These are phyloP conservation scores for Dillenia suffruticosa DNA, from an alignment of 164 flowering plant species.

Conservation along the genomic window DNA sequence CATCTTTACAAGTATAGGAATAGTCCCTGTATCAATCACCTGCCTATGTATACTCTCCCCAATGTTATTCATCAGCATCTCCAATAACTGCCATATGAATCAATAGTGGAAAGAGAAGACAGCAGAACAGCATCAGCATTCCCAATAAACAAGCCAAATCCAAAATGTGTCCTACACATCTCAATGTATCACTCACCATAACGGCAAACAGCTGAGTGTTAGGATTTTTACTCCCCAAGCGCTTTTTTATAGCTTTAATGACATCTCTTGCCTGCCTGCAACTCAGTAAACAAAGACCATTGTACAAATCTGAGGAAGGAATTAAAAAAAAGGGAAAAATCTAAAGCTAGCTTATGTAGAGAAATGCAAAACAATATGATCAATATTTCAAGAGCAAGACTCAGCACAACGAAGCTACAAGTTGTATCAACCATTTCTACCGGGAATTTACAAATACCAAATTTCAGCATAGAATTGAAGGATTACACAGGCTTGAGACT, in stretches of 20 bases:
- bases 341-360: neutral
- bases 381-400: too few species aligned
- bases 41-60: constrained; percentile 77
- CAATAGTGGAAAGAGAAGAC: constrained; percentile 2
- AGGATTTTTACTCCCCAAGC: constrained; percentile 63
- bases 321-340: neutral
- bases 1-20: constrained; percentile 83
- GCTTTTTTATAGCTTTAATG: constrained; percentile 73
- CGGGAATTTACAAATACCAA: too few species aligned
- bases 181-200: constrained; percentile 36
- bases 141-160: neutral
- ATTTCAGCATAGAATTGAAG: too few species aligned
- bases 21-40: constrained; percentile 72
- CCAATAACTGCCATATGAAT: constrained; percentile 63
- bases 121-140: neutral
- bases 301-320: neutral
- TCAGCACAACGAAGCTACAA: too few species aligned
- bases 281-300: neutral
- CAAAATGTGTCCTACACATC: neutral
- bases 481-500: too few species aligned
- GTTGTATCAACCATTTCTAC: too few species aligned
- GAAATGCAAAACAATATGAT: too few species aligned
- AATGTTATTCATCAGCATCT: constrained; percentile 93
- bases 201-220: constrained; percentile 70
- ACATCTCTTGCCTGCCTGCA: constrained; percentile 82